Evolutionary conservation across 768 basidiomycete species (phyloP).

Genomic region (Kwoniella dendrophila): DNA sequence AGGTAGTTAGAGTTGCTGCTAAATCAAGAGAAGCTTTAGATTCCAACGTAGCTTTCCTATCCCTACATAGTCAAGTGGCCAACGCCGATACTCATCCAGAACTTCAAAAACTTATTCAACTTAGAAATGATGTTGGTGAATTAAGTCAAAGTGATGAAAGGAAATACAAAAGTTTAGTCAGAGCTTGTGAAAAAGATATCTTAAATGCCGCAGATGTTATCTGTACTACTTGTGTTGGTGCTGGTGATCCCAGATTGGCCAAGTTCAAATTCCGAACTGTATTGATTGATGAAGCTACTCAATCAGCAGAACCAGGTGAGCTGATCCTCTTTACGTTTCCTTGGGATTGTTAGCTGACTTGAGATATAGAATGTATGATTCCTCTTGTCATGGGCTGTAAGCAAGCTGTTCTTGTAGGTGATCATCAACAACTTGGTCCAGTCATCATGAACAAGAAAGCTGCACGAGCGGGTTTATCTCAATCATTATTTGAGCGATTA

Average conservation of each 20-base stretch:
- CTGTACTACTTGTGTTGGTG: constrained; percentile 96
- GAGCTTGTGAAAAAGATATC: constrained; percentile 98
- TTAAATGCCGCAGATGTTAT: constrained; percentile 93
- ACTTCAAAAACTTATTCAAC: constrained; percentile 94
- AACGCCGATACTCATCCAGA: constrained; percentile 95
- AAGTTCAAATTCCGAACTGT: constrained; percentile 99
- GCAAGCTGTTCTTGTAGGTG: constrained; percentile 96
- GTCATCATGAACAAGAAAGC: constrained; percentile 99
- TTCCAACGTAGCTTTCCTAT: constrained; percentile 90
- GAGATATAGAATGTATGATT: constrained; percentile 89
- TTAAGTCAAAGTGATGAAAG: constrained; percentile 93
- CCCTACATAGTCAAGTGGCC: constrained; percentile 94
- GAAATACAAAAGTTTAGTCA: constrained; percentile 93
- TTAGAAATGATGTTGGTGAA: constrained; percentile 97
- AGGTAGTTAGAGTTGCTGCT: constrained; percentile 95
- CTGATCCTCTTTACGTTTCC: background rate
- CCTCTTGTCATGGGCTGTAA: constrained; percentile 97
- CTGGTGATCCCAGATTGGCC: constrained; percentile 91
- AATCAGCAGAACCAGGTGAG: constrained; percentile 92
- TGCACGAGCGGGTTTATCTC: constrained; percentile 95
- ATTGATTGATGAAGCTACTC: constrained; percentile 96
- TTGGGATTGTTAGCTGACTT: constrained; percentile 22
- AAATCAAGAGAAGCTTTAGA: constrained; percentile 98
- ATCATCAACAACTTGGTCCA: constrained; percentile 94
- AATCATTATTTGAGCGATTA: constrained; percentile 96